These are phyloP conservation scores for Casaregolazyma suthepensis DNA, from an alignment of 1,139 yeast species.

Conservation along the genomic window DNA sequence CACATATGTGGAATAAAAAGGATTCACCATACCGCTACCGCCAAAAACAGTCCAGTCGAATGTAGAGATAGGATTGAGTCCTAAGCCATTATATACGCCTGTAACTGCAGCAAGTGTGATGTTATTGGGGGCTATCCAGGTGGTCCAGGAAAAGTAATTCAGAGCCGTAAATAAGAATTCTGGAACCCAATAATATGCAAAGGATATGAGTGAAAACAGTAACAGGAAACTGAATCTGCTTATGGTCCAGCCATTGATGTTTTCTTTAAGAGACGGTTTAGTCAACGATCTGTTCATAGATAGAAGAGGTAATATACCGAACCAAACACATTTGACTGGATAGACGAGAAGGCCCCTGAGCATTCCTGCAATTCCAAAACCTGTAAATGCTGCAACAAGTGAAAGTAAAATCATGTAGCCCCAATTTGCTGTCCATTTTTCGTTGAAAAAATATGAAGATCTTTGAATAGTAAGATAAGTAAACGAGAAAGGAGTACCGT, in stretches of 20 bases:
- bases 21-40: slow-evolving; percentile 33
- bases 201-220: slow-evolving; percentile 33
- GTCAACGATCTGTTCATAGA: slow-evolving; percentile 24
- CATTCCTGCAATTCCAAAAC: slow-evolving; percentile 49
- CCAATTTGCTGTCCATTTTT: slow-evolving; percentile 22
- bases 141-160: slow-evolving; percentile 51
- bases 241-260: slow-evolving; percentile 45
- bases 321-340: slow-evolving; percentile 35
- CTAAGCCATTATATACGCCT: slow-evolving; percentile 45
- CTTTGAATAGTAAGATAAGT: slow-evolving; percentile 28
- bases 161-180: slow-evolving; percentile 44
- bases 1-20: slow-evolving; percentile 41
- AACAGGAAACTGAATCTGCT: slow-evolving; percentile 43
- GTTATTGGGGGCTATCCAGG: slow-evolving; percentile 54
- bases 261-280: slow-evolving; percentile 39
- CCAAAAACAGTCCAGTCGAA: slow-evolving; percentile 46
- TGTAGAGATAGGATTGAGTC: slow-evolving; percentile 46
- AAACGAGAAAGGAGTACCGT: slow-evolving; percentile 38
- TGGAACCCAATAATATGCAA: slow-evolving; percentile 52
- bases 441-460: slow-evolving; percentile 26
- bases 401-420: slow-evolving; percentile 45
- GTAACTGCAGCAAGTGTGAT: slow-evolving; percentile 48
- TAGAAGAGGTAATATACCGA: slow-evolving; percentile 30
- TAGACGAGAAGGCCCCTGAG: slow-evolving; percentile 37
- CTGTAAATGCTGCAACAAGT: slow-evolving; percentile 47